Conservation (phyloP, 2,329 filamentous ascomycete species). For the Trichoderma sp. region DNA sequence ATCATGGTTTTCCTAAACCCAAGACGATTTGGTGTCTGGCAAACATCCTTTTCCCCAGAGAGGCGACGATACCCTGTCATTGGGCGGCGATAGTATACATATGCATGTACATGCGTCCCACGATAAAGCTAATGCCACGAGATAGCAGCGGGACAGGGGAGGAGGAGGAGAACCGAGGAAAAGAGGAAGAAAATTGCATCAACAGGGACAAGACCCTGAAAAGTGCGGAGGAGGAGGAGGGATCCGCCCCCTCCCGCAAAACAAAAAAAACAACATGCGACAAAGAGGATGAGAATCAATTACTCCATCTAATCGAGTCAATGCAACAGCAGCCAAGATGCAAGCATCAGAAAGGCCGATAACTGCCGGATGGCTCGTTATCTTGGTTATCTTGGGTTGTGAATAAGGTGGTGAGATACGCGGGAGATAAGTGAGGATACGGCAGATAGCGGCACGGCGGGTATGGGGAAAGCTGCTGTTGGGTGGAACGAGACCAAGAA, state of each 20-base stretch:
- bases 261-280: background rate
- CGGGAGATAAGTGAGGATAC: slow-evolving; percentile 13
- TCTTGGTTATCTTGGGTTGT: slow-evolving; percentile 20
- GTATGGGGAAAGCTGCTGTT: background rate
- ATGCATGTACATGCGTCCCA: background rate
- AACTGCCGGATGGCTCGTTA: slow-evolving; percentile 14
- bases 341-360: slow-evolving; percentile 11
- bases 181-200: background rate
- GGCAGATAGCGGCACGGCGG: background rate
- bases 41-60: background rate
- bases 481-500: background rate
- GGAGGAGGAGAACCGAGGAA: too few species aligned
- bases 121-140: slow-evolving; percentile 14
- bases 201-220: slow-evolving; percentile 13
- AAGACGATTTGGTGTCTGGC: background rate
- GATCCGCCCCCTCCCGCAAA: slow-evolving; percentile 23
- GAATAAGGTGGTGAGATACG: slow-evolving; percentile 4
- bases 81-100: background rate
- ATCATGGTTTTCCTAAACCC: background rate
- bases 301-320: slow-evolving; percentile 54
- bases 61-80: slow-evolving; percentile 5
- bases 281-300: slow-evolving; percentile 29
- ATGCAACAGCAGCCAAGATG: slow-evolving; percentile 17
- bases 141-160: slow-evolving; percentile 6
- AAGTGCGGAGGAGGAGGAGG: slow-evolving; percentile 7